Evolutionary conservation across 768 basidiomycete genomes (phyloP), one percentile per base, ranked within the genome.

Genomic region (Lentinus tigrinus): DNA sequence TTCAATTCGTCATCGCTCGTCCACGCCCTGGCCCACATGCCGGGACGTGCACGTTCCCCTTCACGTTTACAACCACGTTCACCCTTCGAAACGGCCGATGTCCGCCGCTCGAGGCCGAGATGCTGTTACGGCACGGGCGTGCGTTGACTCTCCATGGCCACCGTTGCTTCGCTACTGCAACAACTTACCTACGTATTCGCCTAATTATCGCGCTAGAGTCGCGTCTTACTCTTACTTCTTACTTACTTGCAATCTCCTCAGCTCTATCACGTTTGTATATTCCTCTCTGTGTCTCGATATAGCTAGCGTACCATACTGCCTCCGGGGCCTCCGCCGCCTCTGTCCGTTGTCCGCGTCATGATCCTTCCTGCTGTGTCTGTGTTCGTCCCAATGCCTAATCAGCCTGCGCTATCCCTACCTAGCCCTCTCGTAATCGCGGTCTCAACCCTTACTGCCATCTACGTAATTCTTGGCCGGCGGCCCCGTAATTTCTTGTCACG

Each of bases 141-240:
- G 39, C 39, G 39, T 54, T 21, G 31, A 31, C 31, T 31, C 31
- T 31, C 31, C 31, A 31, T 31, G 31, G 31, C 3, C 31, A 31
- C 31, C 7, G 31, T 31, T 31, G 31, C 31, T 31, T 31, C 31
- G 31, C 31, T 11, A 31, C 31, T 31, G 6, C 11, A 6, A 31
- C 31, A 23, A 10, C 47, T 34, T 21, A 28, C 31, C 21, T 31
- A 23, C 17, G 16, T 17, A 31, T 31, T 40, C 43, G 26, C n/a
- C 21, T 58, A 58, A 54, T 54, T 38, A 50, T 47, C 48, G 54
- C 59, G 59, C 59, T 49, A 40, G 58, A 42, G 53, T 47, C 58
- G 38, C 14, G 5, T 39, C 21, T 28, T 19, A 21, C 17, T 31
- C 31, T 56, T 43, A n/a, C 26, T 26, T 48, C 36, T 23, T 54